phyloP scores from a whole-genome alignment of 176 grass and related monocot species.

The Hsuehochloa calcarea region DNA sequence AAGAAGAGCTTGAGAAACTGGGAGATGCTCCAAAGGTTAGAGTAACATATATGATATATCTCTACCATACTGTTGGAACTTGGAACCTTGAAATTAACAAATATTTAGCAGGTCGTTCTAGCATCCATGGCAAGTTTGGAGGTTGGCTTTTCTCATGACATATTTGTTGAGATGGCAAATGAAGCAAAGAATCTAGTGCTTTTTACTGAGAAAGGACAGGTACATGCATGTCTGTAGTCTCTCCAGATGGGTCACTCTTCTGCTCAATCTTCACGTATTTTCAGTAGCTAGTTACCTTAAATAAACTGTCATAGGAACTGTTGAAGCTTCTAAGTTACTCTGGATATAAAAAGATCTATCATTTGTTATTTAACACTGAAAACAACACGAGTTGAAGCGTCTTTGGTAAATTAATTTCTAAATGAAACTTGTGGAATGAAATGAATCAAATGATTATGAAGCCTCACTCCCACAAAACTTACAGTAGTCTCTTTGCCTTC shows the following conservation, averaged over 20 bases:
- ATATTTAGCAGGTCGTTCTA: conserved; percentile 78
- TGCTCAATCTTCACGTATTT: conserved; percentile 6
- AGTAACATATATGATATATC: conserved; percentile 38
- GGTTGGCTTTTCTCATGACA: conserved; percentile 97
- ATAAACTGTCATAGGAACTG: not conserved
- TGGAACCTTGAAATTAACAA: conserved; percentile 41
- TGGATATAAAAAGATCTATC: not conserved
- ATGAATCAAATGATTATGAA: conserved; percentile 8
- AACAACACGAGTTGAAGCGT: not conserved
- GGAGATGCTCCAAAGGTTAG: conserved; percentile 85
- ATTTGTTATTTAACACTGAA: conserved; percentile 1
- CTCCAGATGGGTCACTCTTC: conserved; percentile 12
- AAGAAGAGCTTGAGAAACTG: conserved; percentile 76
- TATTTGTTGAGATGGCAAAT: conserved; percentile 94
- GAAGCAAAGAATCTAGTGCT: conserved; percentile 88
- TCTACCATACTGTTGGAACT: conserved; percentile 5
- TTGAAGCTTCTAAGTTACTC: not conserved
- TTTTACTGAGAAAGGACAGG: conserved; percentile 96
- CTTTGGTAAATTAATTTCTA: conserved; percentile 12
- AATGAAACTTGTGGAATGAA: not conserved
- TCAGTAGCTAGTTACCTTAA: conserved; percentile 7
- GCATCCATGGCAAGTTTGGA: conserved; percentile 94
- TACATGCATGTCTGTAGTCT: conserved; percentile 32
- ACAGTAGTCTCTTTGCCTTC: not conserved
- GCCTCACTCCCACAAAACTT: not conserved